Percentiles rank a stretch among this genome's conserved stretches.
phyloP scores from a whole-genome alignment of 495 filamentous ascomycete species.

The Tricharina praecox region DNA sequence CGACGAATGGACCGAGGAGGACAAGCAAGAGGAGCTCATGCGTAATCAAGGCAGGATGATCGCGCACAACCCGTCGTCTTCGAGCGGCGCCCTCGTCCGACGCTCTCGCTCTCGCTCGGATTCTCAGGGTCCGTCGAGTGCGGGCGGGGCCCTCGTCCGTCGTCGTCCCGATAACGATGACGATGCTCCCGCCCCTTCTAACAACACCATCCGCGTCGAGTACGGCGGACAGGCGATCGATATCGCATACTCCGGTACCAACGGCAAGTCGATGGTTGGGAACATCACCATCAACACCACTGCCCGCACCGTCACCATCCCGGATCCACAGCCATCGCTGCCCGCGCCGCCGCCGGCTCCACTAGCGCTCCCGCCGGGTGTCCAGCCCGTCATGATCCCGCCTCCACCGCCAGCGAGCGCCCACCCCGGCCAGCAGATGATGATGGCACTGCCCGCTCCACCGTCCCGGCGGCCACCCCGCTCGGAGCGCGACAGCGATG shows the following conservation, averaged over 20 bases:
- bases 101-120: slow-evolving; percentile 22
- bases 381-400: slow-evolving; percentile 15
- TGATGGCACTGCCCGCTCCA: slow-evolving; percentile 20
- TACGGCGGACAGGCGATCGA: slow-evolving; percentile 22
- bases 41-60: too few species aligned
- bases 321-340: slow-evolving; percentile 4
- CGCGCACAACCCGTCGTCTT: slow-evolving; percentile 3
- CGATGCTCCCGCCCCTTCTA: background rate
- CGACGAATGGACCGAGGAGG: slow-evolving; percentile 16
- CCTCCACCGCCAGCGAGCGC: slow-evolving; percentile 13
- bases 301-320: slow-evolving; percentile 17
- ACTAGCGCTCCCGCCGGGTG: background rate
- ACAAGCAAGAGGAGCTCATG: too few species aligned
- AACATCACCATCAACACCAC: slow-evolving; percentile 26
- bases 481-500: background rate
- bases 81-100: slow-evolving; percentile 21
- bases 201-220: slow-evolving; percentile 19
- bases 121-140: slow-evolving; percentile 16
- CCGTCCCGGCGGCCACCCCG: slow-evolving; percentile 4
- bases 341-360: slow-evolving; percentile 5
- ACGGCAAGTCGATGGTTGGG: slow-evolving; percentile 21
- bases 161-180: slow-evolving; percentile 2
- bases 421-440: slow-evolving; percentile 10
- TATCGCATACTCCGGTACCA: slow-evolving; percentile 18
- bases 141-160: slow-evolving; percentile 10